phyloP scores from a whole-genome alignment of 495 filamentous ascomycete genomes.

The Xylaria bambusicola region DNA sequence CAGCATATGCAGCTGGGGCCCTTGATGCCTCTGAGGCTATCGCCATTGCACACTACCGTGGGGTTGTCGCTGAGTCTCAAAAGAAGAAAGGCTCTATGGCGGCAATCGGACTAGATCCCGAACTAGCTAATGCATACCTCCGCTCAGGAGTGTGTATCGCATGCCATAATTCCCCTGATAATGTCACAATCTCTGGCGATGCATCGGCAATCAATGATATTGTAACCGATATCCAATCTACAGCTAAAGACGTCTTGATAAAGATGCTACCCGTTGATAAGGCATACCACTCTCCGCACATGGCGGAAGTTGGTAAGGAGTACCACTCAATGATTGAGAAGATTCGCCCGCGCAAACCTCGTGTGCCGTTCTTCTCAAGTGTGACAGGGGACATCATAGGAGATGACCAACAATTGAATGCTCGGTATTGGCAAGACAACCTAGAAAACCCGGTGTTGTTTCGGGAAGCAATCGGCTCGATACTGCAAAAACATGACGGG shows the following conservation, averaged over 20 bases:
- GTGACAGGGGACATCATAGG: constrained; percentile 1
- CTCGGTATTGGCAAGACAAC: constrained; percentile 42
- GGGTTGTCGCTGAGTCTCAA: constrained; percentile 22
- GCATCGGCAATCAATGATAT: neutral
- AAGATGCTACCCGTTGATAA: constrained; percentile 33
- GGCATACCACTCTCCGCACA: constrained; percentile 45
- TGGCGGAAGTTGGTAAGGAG: constrained; percentile 25
- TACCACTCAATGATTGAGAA: constrained; percentile 31
- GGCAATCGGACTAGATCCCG: constrained; percentile 39
- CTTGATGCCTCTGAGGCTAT: constrained; percentile 47
- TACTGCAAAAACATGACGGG: constrained; percentile 3
- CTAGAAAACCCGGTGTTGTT: constrained; percentile 45
- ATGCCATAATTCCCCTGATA: constrained; percentile 50
- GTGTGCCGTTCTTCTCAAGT: constrained; percentile 13
- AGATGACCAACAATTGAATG: neutral
- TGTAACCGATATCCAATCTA: neutral
- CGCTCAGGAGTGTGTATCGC: constrained; percentile 37
- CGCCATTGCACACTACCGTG: constrained; percentile 45
- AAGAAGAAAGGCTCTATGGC: constrained; percentile 42
- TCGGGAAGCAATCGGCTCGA: constrained; percentile 27
- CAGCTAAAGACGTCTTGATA: neutral
- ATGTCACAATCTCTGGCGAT: constrained; percentile 44
- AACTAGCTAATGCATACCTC: constrained; percentile 31
- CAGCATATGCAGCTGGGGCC: constrained; percentile 41
- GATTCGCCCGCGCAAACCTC: neutral